phyloP scores from a whole-genome alignment of 2,329 filamentous ascomycete genomes.

The Claviceps citrina region DNA sequence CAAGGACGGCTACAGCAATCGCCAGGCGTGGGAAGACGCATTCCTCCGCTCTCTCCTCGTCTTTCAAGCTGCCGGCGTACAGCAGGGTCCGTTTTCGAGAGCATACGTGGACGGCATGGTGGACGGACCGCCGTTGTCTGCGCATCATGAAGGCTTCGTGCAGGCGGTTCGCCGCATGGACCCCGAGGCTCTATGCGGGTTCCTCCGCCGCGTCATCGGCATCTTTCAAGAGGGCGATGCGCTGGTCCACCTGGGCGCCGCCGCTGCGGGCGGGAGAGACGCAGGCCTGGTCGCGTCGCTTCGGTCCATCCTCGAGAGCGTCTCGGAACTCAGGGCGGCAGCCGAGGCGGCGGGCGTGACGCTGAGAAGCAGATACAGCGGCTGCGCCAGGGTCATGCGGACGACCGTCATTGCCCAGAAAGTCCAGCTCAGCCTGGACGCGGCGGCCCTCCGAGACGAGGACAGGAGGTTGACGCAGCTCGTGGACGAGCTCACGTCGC shows the following conservation, averaged over 20 bases:
- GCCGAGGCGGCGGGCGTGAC: constrained; percentile 30
- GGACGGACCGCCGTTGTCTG: constrained; percentile 35
- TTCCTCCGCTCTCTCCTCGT: constrained; percentile 36
- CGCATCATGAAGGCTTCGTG: constrained; percentile 36
- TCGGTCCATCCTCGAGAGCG: constrained; percentile 25
- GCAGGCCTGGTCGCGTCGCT: constrained; percentile 21
- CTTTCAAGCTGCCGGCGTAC: constrained; percentile 22
- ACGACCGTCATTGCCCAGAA: constrained; percentile 71
- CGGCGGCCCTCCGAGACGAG: constrained; percentile 51
- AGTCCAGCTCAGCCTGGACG: constrained; percentile 63
- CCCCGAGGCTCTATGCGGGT: constrained; percentile 12
- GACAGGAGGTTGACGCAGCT: constrained; percentile 56
- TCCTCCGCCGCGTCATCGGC: constrained; percentile 14
- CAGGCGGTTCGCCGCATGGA: constrained; percentile 44
- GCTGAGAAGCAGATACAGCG: constrained; percentile 61
- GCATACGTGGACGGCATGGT: constrained; percentile 48
- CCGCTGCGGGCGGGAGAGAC: constrained; percentile 18
- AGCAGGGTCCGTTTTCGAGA: constrained; percentile 29
- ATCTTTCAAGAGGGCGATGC: constrained; percentile 22
- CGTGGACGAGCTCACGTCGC: constrained; percentile 32
- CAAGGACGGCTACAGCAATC: constrained; percentile 14
- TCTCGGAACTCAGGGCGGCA: constrained; percentile 30
- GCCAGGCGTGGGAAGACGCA: constrained; percentile 23
- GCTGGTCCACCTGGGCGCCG: constrained; percentile 19
- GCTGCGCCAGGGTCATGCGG: constrained; percentile 52